Conservation (phyloP, 2,329 filamentous ascomycete species). For the Neonectria ditissima region DNA sequence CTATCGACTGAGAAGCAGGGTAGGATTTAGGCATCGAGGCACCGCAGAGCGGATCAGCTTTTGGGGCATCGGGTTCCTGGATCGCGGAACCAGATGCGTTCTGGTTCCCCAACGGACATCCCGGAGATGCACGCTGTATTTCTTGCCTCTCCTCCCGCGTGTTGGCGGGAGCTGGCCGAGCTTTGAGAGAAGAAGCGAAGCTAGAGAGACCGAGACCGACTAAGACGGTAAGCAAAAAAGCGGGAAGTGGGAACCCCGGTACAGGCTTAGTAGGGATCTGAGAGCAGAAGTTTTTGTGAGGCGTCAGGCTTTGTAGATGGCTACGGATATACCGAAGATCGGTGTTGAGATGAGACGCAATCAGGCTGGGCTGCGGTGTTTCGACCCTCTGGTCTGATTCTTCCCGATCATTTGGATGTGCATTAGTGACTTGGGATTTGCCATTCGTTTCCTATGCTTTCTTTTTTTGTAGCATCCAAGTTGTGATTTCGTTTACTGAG, state of each 20-base stretch:
- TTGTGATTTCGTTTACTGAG: background rate
- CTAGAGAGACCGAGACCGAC: background rate
- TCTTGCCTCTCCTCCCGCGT: background rate
- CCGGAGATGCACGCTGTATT: background rate
- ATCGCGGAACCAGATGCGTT: background rate
- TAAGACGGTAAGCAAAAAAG: background rate
- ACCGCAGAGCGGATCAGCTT: background rate
- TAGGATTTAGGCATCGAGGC: background rate
- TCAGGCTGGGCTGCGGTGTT: background rate
- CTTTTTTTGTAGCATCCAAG: no score
- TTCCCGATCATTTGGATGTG: background rate
- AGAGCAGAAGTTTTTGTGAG: background rate
- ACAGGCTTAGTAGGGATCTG: background rate
- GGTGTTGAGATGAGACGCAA: background rate
- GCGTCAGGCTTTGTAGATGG: slow-evolving; percentile 3
- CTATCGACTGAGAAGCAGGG: background rate
- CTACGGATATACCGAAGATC: no score
- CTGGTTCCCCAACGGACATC: background rate
- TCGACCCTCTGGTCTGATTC: background rate
- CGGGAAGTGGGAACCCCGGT: background rate
- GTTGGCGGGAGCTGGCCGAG: background rate
- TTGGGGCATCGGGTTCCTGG: background rate
- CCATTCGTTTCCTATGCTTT: no score
- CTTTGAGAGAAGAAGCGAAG: background rate
- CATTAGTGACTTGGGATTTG: background rate